Evolutionary conservation across 495 filamentous ascomycete species (phyloP), one percentile per base, ranked within the genome.

Genomic region (Penicillium lagena): DNA sequence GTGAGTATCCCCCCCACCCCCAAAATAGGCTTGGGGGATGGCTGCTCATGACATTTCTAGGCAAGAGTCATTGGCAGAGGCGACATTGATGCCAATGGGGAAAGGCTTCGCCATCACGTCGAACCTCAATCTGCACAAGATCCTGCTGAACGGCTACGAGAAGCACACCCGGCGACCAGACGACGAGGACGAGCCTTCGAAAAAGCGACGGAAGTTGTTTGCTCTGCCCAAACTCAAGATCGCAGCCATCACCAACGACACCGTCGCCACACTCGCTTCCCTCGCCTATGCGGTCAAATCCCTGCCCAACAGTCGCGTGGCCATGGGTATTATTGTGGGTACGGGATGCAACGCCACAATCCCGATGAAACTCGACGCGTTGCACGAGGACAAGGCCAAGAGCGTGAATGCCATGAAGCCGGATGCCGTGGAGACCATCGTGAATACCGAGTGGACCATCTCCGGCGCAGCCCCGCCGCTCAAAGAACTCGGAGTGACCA

Each of bases 371-470:
- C 64, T 86, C 10, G 72, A 58, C 39, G 78, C 72, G 45, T 68
- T 94, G 35, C 79, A 83, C 49, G 72, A 76, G 28, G 75, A 67
- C 50, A 90, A 90, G 53, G 65, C 70, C 58, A 62, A 69, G 45
- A 54, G 61, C 36, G 62, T 71, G 37, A 59, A 53, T 40, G 43
- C 59, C 27, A 69, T 62, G 55, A 49, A 67, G 28, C 55, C 69
- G 1, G 72, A 51, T 9, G 75, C 74, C 4, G 68, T 79, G 33
- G 71, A 80, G 45, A 84, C 89, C 3, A 77, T 89, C 1, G 76
- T 93, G 35, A 93, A 94, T 64, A 94, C 88, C 1, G 88, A 94
- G 62, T 90, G 84, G 85, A 86, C 83, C 40, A 90, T 94, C 47
- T 81, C 78, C 4, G 88, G 88, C 7, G 78, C 86, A 3, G 75